These are phyloP conservation scores for Pisolithus albus DNA, from an alignment of 768 basidiomycete genomes.

Conservation along the genomic window DNA sequence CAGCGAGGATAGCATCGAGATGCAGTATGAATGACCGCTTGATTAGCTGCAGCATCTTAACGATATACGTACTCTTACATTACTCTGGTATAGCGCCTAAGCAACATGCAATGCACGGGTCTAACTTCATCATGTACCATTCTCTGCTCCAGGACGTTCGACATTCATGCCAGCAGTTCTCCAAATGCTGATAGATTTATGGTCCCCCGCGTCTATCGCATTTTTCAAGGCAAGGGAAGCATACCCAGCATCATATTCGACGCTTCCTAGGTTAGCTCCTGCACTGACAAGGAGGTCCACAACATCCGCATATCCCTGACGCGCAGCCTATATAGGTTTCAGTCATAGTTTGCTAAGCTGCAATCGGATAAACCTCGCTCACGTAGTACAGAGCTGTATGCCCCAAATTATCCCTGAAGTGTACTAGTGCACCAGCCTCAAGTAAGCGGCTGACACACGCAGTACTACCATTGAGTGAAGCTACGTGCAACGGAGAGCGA, in stretches of 20 bases:
- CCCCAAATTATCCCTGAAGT: slow-evolving; percentile 70
- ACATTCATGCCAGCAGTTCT: slow-evolving; percentile 38
- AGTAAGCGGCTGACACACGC: slow-evolving; percentile 44
- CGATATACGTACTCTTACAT: slow-evolving; percentile 6
- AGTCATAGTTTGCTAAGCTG: neutral
- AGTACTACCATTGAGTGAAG: slow-evolving; percentile 59
- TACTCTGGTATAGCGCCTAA: slow-evolving; percentile 8
- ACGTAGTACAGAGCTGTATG: slow-evolving; percentile 85
- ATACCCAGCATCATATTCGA: slow-evolving; percentile 55
- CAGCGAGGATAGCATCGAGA: slow-evolving; percentile 17
- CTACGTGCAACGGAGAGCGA: slow-evolving; percentile 72
- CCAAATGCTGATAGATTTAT: slow-evolving; percentile 46
- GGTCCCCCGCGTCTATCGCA: slow-evolving; percentile 36
- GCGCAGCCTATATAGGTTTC: slow-evolving; percentile 50
- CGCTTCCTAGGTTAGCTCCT: slow-evolving; percentile 67
- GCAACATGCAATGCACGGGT: slow-evolving; percentile 6
- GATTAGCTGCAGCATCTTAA: too few species aligned
- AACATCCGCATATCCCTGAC: slow-evolving; percentile 55
- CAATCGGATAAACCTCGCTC: slow-evolving; percentile 16
- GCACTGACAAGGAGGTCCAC: slow-evolving; percentile 63
- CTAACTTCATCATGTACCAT: neutral
- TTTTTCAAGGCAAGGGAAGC: slow-evolving; percentile 40
- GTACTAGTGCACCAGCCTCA: slow-evolving; percentile 72
- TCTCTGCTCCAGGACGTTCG: slow-evolving; percentile 1
- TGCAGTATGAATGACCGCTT: neutral